A percentile compares a stretch with the other conserved stretches of the same genome.
phyloP scores from a whole-genome alignment of 352 stramenopile genomes.

The Globisporangium viniferum region DNA sequence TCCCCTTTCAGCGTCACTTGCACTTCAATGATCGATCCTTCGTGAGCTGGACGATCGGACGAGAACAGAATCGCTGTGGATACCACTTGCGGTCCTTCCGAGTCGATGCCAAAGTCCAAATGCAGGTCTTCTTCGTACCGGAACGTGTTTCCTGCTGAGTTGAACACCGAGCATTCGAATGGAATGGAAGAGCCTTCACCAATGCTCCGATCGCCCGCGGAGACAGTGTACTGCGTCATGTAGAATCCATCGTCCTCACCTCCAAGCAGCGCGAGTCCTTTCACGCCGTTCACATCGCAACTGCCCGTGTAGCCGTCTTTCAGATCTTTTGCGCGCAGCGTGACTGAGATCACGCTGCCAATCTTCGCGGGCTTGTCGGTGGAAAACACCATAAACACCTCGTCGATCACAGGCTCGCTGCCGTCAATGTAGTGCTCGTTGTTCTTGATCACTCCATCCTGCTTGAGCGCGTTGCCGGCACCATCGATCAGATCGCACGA shows the following conservation, averaged over 20 bases:
- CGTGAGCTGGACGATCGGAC: slow-evolving; percentile 54
- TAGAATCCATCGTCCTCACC: slow-evolving; percentile 58
- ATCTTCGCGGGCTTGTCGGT: slow-evolving; percentile 60
- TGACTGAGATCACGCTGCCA: slow-evolving; percentile 52
- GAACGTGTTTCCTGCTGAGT: slow-evolving; percentile 37
- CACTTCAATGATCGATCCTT: slow-evolving; percentile 64
- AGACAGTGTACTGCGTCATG: slow-evolving; percentile 63
- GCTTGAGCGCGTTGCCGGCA: slow-evolving; percentile 20
- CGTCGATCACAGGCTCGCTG: slow-evolving; percentile 30
- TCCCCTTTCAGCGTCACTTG: slow-evolving; percentile 45
- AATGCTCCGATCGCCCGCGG: slow-evolving; percentile 33
- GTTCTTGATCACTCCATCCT: slow-evolving; percentile 27
- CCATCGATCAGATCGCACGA: slow-evolving; percentile 31
- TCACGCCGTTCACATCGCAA: slow-evolving; percentile 52
- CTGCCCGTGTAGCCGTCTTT: slow-evolving; percentile 42
- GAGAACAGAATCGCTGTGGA: slow-evolving; percentile 54
- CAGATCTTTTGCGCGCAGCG: slow-evolving; percentile 35
- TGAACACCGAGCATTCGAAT: slow-evolving; percentile 40
- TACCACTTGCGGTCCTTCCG: slow-evolving; percentile 35
- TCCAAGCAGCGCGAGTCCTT: slow-evolving; percentile 34
- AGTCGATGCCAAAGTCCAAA: slow-evolving; percentile 55
- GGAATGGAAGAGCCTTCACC: slow-evolving; percentile 31
- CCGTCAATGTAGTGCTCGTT: slow-evolving; percentile 32
- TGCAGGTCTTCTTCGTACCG: slow-evolving; percentile 35
- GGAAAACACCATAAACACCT: slow-evolving; percentile 59